Percentiles rank a stretch among this genome's conserved stretches.
phyloP scores from a whole-genome alignment of 2,329 filamentous ascomycete species.

The Exophiala aquamarina region DNA sequence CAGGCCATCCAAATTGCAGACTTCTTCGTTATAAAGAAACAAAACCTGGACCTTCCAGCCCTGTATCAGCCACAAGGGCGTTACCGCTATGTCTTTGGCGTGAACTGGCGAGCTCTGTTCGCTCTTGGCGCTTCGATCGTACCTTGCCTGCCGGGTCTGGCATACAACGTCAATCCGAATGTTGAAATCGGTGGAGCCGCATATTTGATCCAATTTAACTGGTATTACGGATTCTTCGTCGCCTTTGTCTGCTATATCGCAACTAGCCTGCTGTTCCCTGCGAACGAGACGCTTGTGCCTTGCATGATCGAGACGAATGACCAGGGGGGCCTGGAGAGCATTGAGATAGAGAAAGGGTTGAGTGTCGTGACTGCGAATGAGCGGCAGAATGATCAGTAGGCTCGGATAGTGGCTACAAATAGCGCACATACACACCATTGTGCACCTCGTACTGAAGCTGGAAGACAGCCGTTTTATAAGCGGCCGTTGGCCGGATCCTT shows the following conservation, averaged over 20 bases:
- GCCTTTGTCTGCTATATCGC: conserved; percentile 57
- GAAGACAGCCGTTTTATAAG: too few species aligned
- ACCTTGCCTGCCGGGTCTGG: conserved; percentile 59
- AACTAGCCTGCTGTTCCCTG: conserved; percentile 32
- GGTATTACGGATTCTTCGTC: conserved; percentile 60
- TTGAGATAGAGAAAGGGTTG: conserved; percentile 1
- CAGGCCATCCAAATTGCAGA: conserved; percentile 22
- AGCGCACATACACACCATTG: too few species aligned
- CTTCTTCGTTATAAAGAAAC: conserved; percentile 24
- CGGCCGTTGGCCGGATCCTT: too few species aligned
- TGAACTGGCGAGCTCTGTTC: conserved; percentile 62
- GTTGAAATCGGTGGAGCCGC: conserved; percentile 43
- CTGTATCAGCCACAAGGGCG: conserved; percentile 18
- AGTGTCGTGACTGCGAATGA: not conserved
- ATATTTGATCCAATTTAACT: conserved; percentile 63
- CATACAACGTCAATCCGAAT: conserved; percentile 30
- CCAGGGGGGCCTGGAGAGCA: not conserved
- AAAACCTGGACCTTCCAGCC: conserved; percentile 12
- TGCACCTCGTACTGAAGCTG: too few species aligned
- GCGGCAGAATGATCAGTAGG: not conserved
- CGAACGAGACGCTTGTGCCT: conserved; percentile 12
- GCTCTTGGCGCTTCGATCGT: conserved; percentile 58
- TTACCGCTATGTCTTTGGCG: conserved; percentile 37
- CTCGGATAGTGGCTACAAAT: too few species aligned
- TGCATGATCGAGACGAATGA: conserved; percentile 7